A percentile compares a stretch with the other conserved stretches of the same genome.
Conservation (phyloP, 192 early-diverging fungal species). For the Mortierella claussenii region DNA sequence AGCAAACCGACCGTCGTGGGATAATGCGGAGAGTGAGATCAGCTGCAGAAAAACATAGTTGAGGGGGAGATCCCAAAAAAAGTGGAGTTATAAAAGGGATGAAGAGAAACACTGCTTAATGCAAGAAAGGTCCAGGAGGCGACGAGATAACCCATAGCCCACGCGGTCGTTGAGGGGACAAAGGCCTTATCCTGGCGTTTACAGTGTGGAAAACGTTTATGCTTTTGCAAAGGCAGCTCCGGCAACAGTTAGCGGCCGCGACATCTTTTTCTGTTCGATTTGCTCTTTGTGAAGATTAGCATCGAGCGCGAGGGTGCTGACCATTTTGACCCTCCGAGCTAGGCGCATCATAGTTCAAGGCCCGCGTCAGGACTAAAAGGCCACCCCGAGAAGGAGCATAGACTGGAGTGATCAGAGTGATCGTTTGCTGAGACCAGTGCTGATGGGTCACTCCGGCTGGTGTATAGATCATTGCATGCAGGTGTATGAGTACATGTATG, state of each 20-base stretch:
- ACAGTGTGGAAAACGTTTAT: neutral
- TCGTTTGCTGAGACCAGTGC: conserved; percentile 1
- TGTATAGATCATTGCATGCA: neutral
- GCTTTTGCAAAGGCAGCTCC: neutral
- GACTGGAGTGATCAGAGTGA: neutral
- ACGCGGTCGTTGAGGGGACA: neutral
- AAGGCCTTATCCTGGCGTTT: neutral
- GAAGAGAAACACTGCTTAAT: no score
- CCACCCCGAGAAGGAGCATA: neutral
- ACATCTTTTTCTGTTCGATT: neutral
- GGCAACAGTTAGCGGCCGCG: neutral
- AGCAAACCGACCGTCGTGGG: neutral
- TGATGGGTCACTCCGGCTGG: neutral
- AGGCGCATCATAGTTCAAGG: conserved; percentile 25
- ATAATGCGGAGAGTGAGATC: neutral
- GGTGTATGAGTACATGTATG: conserved; percentile 8
- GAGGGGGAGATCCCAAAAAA: no score
- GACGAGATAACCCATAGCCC: no score
- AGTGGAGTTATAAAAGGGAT: no score
- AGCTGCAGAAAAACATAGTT: neutral
- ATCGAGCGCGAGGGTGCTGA: neutral
- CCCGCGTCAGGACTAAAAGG: conserved; percentile 24
- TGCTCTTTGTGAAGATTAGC: neutral
- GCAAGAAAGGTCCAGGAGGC: no score
- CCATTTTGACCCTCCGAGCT: conserved; percentile 7